These are phyloP conservation scores for Lindgomyces ingoldianus DNA, from an alignment of 495 filamentous ascomycete species.

Conservation along the genomic window DNA sequence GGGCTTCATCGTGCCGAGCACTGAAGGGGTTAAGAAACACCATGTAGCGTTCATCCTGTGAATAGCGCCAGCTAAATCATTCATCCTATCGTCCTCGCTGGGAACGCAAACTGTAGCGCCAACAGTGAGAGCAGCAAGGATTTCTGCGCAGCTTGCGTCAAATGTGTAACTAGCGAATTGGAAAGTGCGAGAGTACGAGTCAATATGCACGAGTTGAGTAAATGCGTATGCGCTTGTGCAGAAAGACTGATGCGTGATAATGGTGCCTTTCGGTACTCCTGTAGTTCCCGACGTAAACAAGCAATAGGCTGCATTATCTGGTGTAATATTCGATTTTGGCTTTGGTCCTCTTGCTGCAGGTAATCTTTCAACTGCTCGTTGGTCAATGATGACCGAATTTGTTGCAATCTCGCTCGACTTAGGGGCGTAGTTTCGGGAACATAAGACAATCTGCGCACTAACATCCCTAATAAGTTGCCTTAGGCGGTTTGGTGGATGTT, in stretches of 20 bases:
- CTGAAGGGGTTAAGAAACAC: slow-evolving; percentile 34
- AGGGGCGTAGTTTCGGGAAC: slow-evolving; percentile 38
- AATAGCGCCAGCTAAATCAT: slow-evolving; percentile 39
- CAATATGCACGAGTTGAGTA: slow-evolving; percentile 14
- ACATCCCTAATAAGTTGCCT: slow-evolving; percentile 43
- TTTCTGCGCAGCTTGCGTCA: slow-evolving; percentile 30
- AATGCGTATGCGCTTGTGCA: slow-evolving; percentile 22
- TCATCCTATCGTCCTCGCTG: slow-evolving; percentile 41
- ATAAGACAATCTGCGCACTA: slow-evolving; percentile 47
- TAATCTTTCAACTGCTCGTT: slow-evolving; percentile 3
- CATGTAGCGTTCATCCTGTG: slow-evolving; percentile 31
- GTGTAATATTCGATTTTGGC: slow-evolving; percentile 22
- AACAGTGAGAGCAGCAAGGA: slow-evolving; percentile 28
- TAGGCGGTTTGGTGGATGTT: slow-evolving; percentile 37
- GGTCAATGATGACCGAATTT: slow-evolving; percentile 13
- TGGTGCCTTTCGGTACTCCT: slow-evolving; percentile 34
- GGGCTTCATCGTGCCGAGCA: slow-evolving; percentile 26
- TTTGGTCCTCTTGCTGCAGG: not conserved
- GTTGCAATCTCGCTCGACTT: slow-evolving; percentile 16
- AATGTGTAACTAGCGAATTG: slow-evolving; percentile 38
- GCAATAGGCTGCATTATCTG: slow-evolving; percentile 30
- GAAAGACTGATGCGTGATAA: slow-evolving; percentile 30
- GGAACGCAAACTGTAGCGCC: slow-evolving; percentile 50
- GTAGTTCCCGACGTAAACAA: slow-evolving; percentile 37
- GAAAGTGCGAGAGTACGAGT: slow-evolving; percentile 17